Conservation (phyloP, 805 yeast species). For the Pichia ethanolica region DNA sequence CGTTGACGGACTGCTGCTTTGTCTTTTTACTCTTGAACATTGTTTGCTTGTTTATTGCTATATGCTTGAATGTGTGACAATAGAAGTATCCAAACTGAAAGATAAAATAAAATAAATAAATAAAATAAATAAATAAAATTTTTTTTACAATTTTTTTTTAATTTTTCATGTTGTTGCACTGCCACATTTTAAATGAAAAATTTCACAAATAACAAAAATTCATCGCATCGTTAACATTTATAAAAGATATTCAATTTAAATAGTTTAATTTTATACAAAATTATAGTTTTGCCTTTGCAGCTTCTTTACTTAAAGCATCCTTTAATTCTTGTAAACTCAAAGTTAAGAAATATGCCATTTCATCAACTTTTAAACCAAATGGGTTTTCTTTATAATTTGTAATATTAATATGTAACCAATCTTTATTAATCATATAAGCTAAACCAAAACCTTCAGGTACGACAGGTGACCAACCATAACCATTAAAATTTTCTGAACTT, state of each 20-base stretch:
- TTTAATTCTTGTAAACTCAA: conserved; percentile 79
- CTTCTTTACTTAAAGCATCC: conserved; percentile 40
- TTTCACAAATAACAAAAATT: background rate
- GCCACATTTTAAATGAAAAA: background rate
- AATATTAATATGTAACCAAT: conserved; percentile 80
- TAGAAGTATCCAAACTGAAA: background rate
- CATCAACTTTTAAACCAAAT: conserved; percentile 46
- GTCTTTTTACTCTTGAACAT: conserved; percentile 18
- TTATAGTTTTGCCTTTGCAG: conserved; percentile 17
- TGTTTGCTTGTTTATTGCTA: background rate
- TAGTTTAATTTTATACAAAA: background rate
- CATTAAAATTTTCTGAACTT: conserved; percentile 76
- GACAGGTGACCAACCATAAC: conserved; percentile 96
- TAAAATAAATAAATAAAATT: too few relatives aligned
- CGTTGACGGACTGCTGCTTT: conserved; percentile 14
- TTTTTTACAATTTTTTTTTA: too few relatives aligned
- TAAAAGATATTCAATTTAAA: too few relatives aligned
- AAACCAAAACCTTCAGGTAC: conserved; percentile 89
- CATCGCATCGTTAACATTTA: too few relatives aligned
- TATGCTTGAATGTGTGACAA: background rate
- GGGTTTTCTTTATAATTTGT: conserved; percentile 61
- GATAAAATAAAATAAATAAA: too few relatives aligned
- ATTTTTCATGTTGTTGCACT: background rate
- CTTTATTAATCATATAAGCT: conserved; percentile 85
- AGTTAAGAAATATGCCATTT: conserved; percentile 59